phyloP scores from a whole-genome alignment of 768 basidiomycete genomes.

The Cyclocybe cylindracea region DNA sequence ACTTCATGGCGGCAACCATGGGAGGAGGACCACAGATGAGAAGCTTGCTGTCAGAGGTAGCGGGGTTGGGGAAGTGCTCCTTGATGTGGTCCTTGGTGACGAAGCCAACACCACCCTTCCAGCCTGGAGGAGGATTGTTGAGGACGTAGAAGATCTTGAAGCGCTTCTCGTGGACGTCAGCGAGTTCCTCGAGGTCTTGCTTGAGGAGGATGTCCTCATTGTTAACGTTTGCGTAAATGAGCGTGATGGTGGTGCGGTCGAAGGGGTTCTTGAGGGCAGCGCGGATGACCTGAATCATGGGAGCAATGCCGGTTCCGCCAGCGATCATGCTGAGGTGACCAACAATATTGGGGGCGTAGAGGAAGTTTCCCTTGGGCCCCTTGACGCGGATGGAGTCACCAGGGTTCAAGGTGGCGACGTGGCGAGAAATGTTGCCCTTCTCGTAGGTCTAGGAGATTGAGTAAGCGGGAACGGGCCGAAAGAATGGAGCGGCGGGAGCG shows the following conservation, averaged over 20 bases:
- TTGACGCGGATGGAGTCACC: conserved; percentile 90
- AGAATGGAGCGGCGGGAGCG: conserved; percentile 2
- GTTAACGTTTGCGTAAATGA: conserved; percentile 98
- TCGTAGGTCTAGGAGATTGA: conserved; percentile 76
- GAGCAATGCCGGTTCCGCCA: conserved; percentile 97
- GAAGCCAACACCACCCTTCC: conserved; percentile 91
- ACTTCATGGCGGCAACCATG: conserved; percentile 59
- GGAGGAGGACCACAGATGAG: conserved; percentile 81
- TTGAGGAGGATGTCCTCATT: conserved; percentile 90
- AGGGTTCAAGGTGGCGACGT: conserved; percentile 78
- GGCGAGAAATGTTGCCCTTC: conserved; percentile 93
- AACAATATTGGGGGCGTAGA: conserved; percentile 73
- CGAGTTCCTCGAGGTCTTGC: conserved; percentile 82
- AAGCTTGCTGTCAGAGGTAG: conserved; percentile 71
- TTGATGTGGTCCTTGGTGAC: conserved; percentile 92
- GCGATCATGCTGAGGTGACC: conserved; percentile 93
- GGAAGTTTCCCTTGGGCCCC: conserved; percentile 96
- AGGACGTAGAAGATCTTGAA: conserved; percentile 90
- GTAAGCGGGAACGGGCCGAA: conserved; percentile 4
- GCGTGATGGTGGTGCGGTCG: conserved; percentile 79
- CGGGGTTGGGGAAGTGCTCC: conserved; percentile 68
- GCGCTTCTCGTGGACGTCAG: conserved; percentile 50
- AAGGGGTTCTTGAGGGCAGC: conserved; percentile 88
- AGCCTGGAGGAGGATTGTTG: conserved; percentile 88
- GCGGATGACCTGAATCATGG: conserved; percentile 98